Conservation (phyloP, 2,329 filamentous ascomycete species). For the Microdochium trichocladiopsis region DNA sequence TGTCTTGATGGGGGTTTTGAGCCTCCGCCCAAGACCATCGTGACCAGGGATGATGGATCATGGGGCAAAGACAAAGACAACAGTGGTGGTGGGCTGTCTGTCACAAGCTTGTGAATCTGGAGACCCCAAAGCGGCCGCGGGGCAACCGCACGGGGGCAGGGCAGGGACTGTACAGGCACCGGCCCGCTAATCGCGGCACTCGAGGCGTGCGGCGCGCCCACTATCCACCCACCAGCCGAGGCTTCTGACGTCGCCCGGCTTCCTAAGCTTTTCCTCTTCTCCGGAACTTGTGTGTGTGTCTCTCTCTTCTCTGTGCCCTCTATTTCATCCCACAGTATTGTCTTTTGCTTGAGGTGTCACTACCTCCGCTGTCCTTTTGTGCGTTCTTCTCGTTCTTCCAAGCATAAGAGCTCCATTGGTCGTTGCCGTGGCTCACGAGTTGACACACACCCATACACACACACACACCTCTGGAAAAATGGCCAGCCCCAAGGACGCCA, state of each 20-base stretch:
- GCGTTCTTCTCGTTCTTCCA: too few species aligned
- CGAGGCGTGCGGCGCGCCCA: background rate
- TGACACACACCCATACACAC: too few species aligned
- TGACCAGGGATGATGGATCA: background rate
- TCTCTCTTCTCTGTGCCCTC: background rate
- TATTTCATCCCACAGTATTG: background rate
- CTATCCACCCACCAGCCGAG: background rate
- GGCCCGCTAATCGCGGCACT: background rate
- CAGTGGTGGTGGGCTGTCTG: too few species aligned
- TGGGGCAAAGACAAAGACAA: background rate
- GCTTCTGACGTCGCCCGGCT: background rate
- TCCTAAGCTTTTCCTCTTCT: background rate
- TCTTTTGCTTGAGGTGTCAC: too few species aligned
- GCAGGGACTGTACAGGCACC: too few species aligned
- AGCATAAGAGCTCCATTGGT: background rate
- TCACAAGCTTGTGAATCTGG: too few species aligned
- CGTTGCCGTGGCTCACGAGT: background rate
- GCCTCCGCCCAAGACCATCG: background rate
- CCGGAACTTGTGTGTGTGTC: background rate
- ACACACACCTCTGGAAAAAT: slow-evolving; percentile 1
- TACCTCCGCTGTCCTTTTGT: too few species aligned
- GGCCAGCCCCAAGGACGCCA: slow-evolving; percentile 10
- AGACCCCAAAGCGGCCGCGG: too few species aligned
- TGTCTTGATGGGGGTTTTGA: background rate
- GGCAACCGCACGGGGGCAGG: too few species aligned